A percentile compares a stretch with the other conserved stretches of the same genome.
These are phyloP conservation scores for Tolypocladium album DNA, from an alignment of 2,329 filamentous ascomycete genomes.

Conservation along the genomic window DNA sequence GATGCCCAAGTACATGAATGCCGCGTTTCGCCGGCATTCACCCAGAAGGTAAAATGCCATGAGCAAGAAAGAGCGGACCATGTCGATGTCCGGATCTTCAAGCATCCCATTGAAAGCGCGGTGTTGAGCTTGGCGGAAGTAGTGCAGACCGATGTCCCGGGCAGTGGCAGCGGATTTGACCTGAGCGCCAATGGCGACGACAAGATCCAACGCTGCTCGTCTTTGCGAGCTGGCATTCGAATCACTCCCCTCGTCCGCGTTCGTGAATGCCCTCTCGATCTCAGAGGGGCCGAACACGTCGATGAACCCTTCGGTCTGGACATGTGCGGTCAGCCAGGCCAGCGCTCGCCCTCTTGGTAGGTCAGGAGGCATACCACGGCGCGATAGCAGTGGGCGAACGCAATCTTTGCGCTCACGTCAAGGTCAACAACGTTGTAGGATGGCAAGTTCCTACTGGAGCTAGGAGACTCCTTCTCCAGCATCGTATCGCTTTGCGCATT, in stretches of 20 bases:
- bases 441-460: not conserved
- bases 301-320: slow-evolving; percentile 22
- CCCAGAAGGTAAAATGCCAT: slow-evolving; percentile 51
- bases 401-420: slow-evolving; percentile 7
- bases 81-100: slow-evolving; percentile 40
- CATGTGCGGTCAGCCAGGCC: not conserved
- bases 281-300: slow-evolving; percentile 19
- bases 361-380: slow-evolving; percentile 6
- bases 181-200: slow-evolving; percentile 43
- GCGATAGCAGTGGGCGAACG: slow-evolving; percentile 8
- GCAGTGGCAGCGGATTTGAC: slow-evolving; percentile 18
- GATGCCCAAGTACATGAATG: slow-evolving; percentile 53
- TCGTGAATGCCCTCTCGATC: slow-evolving; percentile 12
- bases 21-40: slow-evolving; percentile 46
- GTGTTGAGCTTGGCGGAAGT: slow-evolving; percentile 37
- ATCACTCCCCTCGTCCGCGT: not conserved
- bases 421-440: slow-evolving; percentile 3
- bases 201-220: slow-evolving; percentile 22
- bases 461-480: slow-evolving; percentile 33
- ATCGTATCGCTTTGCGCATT: slow-evolving; percentile 38
- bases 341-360: not conserved
- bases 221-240: slow-evolving; percentile 1
- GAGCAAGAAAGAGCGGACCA: slow-evolving; percentile 40
- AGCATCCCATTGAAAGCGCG: slow-evolving; percentile 39
- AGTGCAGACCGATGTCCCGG: slow-evolving; percentile 19